Evolutionary conservation across 2,329 filamentous ascomycete species (phyloP).

Genomic region (Cladophialophora carrionii): DNA sequence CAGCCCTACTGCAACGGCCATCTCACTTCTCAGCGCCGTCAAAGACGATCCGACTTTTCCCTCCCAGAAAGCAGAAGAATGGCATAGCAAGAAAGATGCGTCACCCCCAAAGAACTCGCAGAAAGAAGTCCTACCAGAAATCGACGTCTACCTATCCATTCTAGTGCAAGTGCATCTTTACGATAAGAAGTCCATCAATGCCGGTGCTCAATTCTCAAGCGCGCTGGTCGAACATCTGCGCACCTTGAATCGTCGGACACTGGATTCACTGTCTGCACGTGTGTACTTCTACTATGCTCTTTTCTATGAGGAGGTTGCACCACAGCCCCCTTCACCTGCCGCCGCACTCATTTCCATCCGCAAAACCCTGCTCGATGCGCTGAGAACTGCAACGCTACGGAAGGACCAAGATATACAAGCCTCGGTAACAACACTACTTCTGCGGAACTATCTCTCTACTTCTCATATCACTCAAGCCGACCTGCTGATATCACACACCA

Average conservation of each 20-base stretch:
- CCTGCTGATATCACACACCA: slow-evolving; percentile 90
- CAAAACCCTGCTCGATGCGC: slow-evolving; percentile 80
- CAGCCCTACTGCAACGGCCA: slow-evolving; percentile 66
- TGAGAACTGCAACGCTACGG: slow-evolving; percentile 91
- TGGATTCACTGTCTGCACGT: slow-evolving; percentile 91
- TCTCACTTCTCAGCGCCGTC: slow-evolving; percentile 70
- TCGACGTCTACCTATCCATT: slow-evolving; percentile 86
- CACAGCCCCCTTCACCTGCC: slow-evolving; percentile 83
- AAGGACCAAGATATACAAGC: slow-evolving; percentile 98
- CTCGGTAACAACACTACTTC: slow-evolving; percentile 88
- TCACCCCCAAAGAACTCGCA: slow-evolving; percentile 61
- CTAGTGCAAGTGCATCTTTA: slow-evolving; percentile 84
- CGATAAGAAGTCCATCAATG: slow-evolving; percentile 78
- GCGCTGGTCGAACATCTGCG: slow-evolving; percentile 83
- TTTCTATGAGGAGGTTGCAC: slow-evolving; percentile 88
- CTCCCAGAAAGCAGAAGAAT: slow-evolving; percentile 61
- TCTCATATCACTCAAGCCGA: slow-evolving; percentile 98
- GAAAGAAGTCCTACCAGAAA: slow-evolving; percentile 81
- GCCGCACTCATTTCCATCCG: slow-evolving; percentile 86
- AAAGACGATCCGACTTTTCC: slow-evolving; percentile 60
- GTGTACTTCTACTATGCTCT: slow-evolving; percentile 98
- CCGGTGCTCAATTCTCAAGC: slow-evolving; percentile 81
- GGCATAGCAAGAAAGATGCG: slow-evolving; percentile 74
- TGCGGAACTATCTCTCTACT: slow-evolving; percentile 93
- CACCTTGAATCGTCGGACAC: slow-evolving; percentile 84